These are phyloP conservation scores for Citeromyces matritensis DNA, from an alignment of 805 yeast species.

Conservation along the genomic window DNA sequence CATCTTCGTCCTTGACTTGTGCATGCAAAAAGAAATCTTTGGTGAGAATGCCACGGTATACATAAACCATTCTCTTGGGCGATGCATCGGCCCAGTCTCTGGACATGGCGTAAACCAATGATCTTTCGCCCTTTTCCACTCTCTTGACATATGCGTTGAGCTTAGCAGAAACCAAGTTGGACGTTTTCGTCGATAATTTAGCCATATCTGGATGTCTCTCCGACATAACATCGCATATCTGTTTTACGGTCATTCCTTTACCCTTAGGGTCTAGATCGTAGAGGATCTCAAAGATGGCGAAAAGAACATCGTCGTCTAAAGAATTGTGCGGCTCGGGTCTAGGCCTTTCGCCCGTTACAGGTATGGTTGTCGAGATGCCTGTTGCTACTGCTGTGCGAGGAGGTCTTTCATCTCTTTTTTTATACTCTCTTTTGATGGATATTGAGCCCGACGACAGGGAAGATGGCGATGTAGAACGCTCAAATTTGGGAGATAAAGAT, in stretches of 20 bases:
- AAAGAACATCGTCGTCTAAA: conserved; percentile 62
- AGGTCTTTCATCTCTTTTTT: no score
- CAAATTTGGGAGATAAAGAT: no score
- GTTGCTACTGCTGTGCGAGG: conserved; percentile 35
- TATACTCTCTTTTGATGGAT: no score
- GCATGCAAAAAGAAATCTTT: conserved; percentile 62
- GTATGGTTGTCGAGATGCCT: conserved; percentile 66
- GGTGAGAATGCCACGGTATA: conserved; percentile 64
- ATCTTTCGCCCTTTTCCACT: conserved; percentile 70
- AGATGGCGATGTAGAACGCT: no score
- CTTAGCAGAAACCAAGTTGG: conserved; percentile 71
- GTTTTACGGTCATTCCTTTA: conserved; percentile 82
- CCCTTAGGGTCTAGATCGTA: conserved; percentile 56
- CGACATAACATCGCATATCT: conserved; percentile 61
- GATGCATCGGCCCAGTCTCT: conserved; percentile 89
- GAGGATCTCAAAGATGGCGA: conserved; percentile 59
- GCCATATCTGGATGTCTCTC: conserved; percentile 79
- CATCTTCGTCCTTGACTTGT: conserved; percentile 23
- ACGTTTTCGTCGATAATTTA: conserved; percentile 62
- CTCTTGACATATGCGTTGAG: conserved; percentile 75
- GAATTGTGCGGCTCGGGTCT: conserved; percentile 52
- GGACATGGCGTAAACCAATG: conserved; percentile 57
- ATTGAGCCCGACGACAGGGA: no score
- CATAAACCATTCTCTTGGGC: conserved; percentile 81
- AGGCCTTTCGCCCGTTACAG: conserved; percentile 67